Evolutionary conservation across 768 basidiomycete genomes (phyloP).

Genomic region (Multifurca ochricompacta): DNA sequence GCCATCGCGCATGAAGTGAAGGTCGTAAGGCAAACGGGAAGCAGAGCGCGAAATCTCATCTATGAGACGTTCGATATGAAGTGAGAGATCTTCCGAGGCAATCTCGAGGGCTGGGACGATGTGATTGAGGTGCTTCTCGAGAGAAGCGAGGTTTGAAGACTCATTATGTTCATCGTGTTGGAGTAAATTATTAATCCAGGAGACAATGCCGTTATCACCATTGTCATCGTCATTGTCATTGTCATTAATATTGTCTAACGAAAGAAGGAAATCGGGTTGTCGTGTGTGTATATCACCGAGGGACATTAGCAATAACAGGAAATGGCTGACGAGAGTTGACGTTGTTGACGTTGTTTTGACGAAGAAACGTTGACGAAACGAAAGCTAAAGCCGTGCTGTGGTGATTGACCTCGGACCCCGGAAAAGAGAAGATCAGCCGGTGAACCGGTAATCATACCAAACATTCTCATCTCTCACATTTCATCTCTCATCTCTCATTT

Average conservation of each 20-base stretch:
- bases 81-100: slow-evolving; percentile 81
- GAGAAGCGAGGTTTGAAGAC: slow-evolving; percentile 30
- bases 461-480: no score
- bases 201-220: slow-evolving; percentile 24
- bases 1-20: slow-evolving; percentile 95
- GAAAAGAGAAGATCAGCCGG: no score
- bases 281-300: not conserved
- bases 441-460: no score
- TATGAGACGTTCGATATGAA: slow-evolving; percentile 79
- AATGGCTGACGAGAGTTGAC: no score
- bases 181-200: slow-evolving; percentile 29
- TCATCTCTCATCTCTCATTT: no score
- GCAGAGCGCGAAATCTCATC: slow-evolving; percentile 89
- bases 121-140: slow-evolving; percentile 69
- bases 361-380: no score
- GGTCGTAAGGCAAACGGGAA: slow-evolving; percentile 87
- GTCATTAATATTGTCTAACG: slow-evolving; percentile 24
- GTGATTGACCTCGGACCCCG: no score
- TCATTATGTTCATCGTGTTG: not conserved
- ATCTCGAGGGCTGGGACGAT: slow-evolving; percentile 77
- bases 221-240: no score
- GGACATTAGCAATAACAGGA: not conserved
- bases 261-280: slow-evolving; percentile 10
- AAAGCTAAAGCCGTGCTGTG: no score
- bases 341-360: no score